These are phyloP conservation scores for Scutellaria minor DNA, from an alignment of 257 asterid species.

Conservation along the genomic window DNA sequence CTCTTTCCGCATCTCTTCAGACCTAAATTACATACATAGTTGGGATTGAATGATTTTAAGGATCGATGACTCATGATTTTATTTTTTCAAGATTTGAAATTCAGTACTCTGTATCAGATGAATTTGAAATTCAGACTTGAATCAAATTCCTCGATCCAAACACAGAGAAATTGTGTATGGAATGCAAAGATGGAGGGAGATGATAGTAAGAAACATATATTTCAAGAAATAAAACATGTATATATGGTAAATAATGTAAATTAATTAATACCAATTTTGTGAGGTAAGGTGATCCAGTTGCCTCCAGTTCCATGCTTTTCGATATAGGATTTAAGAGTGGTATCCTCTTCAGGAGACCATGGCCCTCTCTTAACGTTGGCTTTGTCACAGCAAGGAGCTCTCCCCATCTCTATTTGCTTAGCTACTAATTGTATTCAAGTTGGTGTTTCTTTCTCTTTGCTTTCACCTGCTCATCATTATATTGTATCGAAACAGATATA, in stretches of 20 bases:
- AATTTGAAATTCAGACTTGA: neutral
- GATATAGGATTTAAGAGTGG: constrained; percentile 39
- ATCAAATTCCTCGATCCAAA: neutral
- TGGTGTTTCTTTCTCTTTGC: no score
- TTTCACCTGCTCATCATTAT: neutral
- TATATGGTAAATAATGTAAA: no score
- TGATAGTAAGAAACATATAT: no score
- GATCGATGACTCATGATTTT: no score
- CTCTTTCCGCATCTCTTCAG: constrained; percentile 52
- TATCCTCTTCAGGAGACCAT: constrained; percentile 53
- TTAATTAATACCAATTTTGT: constrained; percentile 32
- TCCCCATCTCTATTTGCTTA: constrained; percentile 34
- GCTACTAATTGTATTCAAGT: no score
- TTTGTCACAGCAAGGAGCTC: constrained; percentile 54
- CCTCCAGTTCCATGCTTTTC: constrained; percentile 35
- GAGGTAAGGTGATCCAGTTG: constrained; percentile 37
- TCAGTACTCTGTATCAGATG: no score
- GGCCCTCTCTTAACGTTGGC: constrained; percentile 48
- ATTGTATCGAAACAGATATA: no score
- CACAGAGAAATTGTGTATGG: no score
- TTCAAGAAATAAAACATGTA: no score
- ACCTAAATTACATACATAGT: constrained; percentile 16
- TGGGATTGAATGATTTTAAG: no score
- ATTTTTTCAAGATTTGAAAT: no score
- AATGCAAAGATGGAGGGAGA: no score